These are phyloP conservation scores for Trichophyton benhamiae DNA, from an alignment of 2,329 filamentous ascomycete species.

Conservation along the genomic window DNA sequence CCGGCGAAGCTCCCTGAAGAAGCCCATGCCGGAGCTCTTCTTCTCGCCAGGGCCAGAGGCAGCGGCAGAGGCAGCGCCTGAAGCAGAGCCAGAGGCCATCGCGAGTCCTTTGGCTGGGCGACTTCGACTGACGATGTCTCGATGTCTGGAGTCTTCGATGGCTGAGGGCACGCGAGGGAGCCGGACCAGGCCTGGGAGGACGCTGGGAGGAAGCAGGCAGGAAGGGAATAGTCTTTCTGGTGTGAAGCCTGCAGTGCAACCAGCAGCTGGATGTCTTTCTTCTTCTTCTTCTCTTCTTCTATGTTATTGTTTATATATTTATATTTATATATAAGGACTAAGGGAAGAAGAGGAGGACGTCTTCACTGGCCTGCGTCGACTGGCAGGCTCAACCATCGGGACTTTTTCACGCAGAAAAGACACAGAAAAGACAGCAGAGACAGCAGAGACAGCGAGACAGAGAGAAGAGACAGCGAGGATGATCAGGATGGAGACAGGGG, in stretches of 20 bases:
- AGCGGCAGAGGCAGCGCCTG: no score
- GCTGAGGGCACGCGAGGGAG: background rate
- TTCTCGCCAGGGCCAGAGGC: background rate
- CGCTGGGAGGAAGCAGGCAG: background rate
- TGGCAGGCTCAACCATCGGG: no score
- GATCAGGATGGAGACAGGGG: background rate
- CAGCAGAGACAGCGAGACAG: background rate
- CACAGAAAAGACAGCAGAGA: background rate
- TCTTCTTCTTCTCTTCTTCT: background rate
- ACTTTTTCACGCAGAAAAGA: background rate
- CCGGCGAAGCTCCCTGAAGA: slow-evolving; percentile 65
- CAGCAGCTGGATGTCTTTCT: background rate
- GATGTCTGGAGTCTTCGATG: background rate
- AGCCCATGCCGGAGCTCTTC: slow-evolving; percentile 35
- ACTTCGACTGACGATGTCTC: no score
- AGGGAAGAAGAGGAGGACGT: background rate
- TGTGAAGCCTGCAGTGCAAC: background rate
- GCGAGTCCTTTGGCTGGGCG: no score
- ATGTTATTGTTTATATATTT: background rate
- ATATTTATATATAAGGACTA: background rate
- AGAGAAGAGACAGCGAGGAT: background rate
- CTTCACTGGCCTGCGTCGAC: background rate
- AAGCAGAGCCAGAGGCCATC: no score
- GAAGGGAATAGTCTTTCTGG: background rate
- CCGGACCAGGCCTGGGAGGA: background rate